Base-by-base conservation (phyloP, 2,329 filamentous ascomycete species). In the Didymella pomorum region DNA sequence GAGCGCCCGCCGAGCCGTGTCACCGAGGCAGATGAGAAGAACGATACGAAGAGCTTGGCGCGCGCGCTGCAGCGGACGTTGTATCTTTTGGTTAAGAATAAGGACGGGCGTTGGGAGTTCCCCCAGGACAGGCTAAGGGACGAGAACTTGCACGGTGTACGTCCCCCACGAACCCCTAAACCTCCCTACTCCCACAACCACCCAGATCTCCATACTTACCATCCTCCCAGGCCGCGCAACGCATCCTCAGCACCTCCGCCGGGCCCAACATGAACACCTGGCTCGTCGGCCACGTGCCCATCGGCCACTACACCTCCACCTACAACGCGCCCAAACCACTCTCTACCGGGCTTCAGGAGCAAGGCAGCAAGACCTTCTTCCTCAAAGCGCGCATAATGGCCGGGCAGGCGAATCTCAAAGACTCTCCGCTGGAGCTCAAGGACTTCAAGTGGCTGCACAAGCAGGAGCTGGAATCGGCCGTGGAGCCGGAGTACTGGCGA, bases 181-280 rank as follows among this genome's bases (percentile, higher is more conserved):
- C 16, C 18, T n/a, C 31, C 16, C 16, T 35, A 1, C 6, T 16
- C 31, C 3, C 31, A 9, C 14, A n/a, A n/a, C 9, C 1, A 35
- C 8, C 9, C 16, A 4, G 5, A 31, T 5, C 4, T 16, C 3
- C 16, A 9, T 20, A 23, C 66, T 72, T 57, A 72, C 55, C 10
- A 20, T 41, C 8, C 35, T 56, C 66, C 46, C 69, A 99, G 95
- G 89, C 91, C 43, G 93, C 94, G 35, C 86, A 92, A 73, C 86
- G 93, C 60, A 87, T 93, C 53, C 83, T 98, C 23, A 83, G 89
- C 51, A 84, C 91, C 70, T 83, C 92, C 3, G 93, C 89, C 10
- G 95, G 95, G 58, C 80, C 91, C 61, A 96, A 99, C 83, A 98
- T 99, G 93, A 98, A 98, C 82, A 97, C 93, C 54, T 99, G 95